Evolutionary conservation across 164 flowering plant genomes (phyloP), one percentile per base, ranked within the genome.

Genomic region (Aristolochia contorta): DNA sequence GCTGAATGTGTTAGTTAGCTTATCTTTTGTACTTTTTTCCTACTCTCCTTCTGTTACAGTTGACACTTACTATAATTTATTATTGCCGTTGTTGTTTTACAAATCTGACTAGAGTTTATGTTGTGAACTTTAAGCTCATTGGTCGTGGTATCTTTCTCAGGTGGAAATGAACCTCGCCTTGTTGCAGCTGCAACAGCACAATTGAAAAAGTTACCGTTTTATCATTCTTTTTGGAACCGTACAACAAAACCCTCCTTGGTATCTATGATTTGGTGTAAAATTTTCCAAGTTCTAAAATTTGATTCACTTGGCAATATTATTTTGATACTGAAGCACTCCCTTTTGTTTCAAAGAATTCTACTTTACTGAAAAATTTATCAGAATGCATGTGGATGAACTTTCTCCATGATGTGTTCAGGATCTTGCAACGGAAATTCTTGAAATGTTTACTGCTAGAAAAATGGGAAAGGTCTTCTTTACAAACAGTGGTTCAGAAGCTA

Each of bases 401-500:
- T 37, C 12, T 37, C 3, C 16, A 16, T 20, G 24, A 21, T 46
- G 48, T 16, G 14, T 32, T 19, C 76, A 93, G 98, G 98, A 90
- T 73, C 92, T 93, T 59, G 97, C 98, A 41, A 81, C 69, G 62
- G 97, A 87, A 54, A 84, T 93, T 63, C 64, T 83, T 58, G 81
- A 79, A 24, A 78, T 64, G 4, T 93, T 93, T 69, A 93, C 94
- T 13, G 94, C 97, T 18, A 77, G 46, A 1, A 79, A 90, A 75
- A 93, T 90, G 98, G 94, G 72, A 52, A 93, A 86, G 69, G 96
- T 52, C 9, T 87, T 93, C 69, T 93, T 93, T 74, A 79, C 93
- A 41, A 93, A 93, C 54, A 93, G 97, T 74, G 98, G 98, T 63
- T 93, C 98, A 47, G 97, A 93, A 75, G 98, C 97, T 68, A 93